Conservation (phyloP, 129 eudicot species). For the Arctium minus region DNA sequence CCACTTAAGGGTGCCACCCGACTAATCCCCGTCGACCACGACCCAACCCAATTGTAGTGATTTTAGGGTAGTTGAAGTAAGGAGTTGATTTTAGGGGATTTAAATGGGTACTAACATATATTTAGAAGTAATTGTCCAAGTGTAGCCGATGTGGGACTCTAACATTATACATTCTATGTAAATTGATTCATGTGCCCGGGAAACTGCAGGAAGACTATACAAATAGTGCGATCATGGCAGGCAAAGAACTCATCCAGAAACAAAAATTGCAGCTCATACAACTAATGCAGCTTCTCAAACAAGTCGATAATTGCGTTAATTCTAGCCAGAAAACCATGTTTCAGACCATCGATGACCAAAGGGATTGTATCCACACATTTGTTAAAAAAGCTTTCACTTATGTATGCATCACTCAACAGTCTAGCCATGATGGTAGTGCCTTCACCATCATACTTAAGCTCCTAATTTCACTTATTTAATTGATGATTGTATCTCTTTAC, state of each 20-base stretch:
- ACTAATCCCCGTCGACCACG: too few species aligned
- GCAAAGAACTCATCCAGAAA: constrained; percentile 58
- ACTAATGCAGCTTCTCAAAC: constrained; percentile 48
- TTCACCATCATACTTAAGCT: constrained; percentile 40
- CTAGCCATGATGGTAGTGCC: constrained; percentile 33
- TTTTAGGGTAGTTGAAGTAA: too few species aligned
- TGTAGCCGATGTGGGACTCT: neutral
- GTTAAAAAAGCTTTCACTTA: constrained; percentile 44
- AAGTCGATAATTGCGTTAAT: constrained; percentile 53
- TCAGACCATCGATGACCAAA: constrained; percentile 49
- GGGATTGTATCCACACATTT: constrained; percentile 28
- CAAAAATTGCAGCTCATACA: constrained; percentile 56
- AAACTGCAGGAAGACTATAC: constrained; percentile 50
- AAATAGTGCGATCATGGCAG: constrained; percentile 40
- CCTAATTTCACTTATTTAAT: too few species aligned
- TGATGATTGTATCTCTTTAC: too few species aligned
- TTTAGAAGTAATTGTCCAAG: neutral
- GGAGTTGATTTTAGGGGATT: too few species aligned
- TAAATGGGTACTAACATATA: neutral
- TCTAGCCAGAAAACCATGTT: constrained; percentile 50
- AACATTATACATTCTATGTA: neutral
- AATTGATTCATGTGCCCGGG: constrained; percentile 17
- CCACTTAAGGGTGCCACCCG: too few species aligned
- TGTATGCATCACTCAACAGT: constrained; percentile 45
- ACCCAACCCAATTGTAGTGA: too few species aligned